Percentiles rank a stretch among this genome's conserved stretches.
These are phyloP conservation scores for Diaporthe helianthi DNA, from an alignment of 2,329 filamentous ascomycete genomes.

Conservation along the genomic window DNA sequence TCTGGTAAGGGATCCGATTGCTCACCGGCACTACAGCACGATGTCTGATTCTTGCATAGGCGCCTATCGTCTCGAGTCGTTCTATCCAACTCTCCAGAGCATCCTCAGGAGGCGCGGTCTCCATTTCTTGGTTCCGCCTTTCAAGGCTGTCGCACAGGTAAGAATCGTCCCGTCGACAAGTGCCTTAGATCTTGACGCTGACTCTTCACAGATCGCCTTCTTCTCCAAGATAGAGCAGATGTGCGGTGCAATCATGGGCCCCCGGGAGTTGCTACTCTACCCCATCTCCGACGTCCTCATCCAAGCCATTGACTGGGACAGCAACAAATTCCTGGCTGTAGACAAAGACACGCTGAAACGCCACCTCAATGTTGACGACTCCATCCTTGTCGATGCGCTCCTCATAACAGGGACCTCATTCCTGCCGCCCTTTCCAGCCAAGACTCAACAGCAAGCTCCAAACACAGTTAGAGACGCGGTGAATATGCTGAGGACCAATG, in stretches of 20 bases:
- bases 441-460: constrained; percentile 61
- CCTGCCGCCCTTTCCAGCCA: constrained; percentile 74
- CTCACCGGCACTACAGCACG: constrained; percentile 30
- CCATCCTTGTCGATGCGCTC: constrained; percentile 82
- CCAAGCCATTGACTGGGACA: constrained; percentile 70
- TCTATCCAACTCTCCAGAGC: constrained; percentile 79
- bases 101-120: constrained; percentile 74
- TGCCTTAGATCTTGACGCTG: not conserved
- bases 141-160: constrained; percentile 87
- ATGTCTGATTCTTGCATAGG: constrained; percentile 53
- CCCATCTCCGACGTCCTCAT: constrained; percentile 81
- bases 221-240: constrained; percentile 63
- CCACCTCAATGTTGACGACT: constrained; percentile 68
- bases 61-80: constrained; percentile 72
- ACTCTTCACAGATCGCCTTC: constrained; percentile 70
- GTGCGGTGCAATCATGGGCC: constrained; percentile 80
- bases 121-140: constrained; percentile 83
- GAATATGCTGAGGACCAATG: constrained; percentile 74
- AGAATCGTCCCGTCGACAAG: constrained; percentile 43
- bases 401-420: constrained; percentile 85
- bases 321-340: constrained; percentile 65
- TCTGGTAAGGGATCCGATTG: constrained; percentile 62
- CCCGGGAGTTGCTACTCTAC: constrained; percentile 85
- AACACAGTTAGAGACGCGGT: constrained; percentile 75
- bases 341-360: constrained; percentile 75